Percentiles rank a stretch among this genome's conserved stretches.
Evolutionary conservation across 805 yeast species (phyloP).

Genomic region (Cyberlindnera xishuangbannaensis): DNA sequence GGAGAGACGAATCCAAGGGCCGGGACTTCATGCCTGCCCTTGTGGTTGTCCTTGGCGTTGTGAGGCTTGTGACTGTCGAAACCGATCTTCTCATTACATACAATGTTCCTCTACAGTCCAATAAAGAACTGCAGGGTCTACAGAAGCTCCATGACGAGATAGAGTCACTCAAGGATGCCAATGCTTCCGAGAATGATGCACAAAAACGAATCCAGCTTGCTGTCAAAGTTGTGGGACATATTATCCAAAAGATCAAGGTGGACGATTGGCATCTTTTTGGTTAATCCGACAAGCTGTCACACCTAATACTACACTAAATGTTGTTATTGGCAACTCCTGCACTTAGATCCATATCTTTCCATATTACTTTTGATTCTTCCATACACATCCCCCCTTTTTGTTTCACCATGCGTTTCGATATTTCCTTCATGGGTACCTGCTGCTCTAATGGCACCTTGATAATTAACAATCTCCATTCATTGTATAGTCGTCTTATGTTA

Average conservation of each 20-base stretch:
- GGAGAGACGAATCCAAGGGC: slow-evolving; percentile 28
- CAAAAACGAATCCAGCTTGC: slow-evolving; percentile 26
- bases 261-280: slow-evolving; percentile 44
- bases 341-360: too few species aligned
- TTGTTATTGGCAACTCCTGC: too few species aligned
- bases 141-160: slow-evolving; percentile 4
- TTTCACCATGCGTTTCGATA: too few species aligned
- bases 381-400: too few species aligned
- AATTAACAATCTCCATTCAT: too few species aligned
- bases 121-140: slow-evolving; percentile 26
- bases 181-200: slow-evolving; percentile 18
- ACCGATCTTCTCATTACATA: slow-evolving; percentile 61
- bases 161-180: not conserved
- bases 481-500: too few species aligned
- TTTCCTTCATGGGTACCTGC: too few species aligned
- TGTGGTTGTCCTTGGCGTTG: slow-evolving; percentile 49
- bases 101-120: slow-evolving; percentile 46
- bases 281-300: slow-evolving; percentile 10
- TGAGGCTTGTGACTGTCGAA: slow-evolving; percentile 42
- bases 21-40: slow-evolving; percentile 31
- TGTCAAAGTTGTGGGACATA: slow-evolving; percentile 20
- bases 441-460: too few species aligned
- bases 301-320: not conserved
- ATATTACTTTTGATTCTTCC: too few species aligned
- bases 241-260: slow-evolving; percentile 30